phyloP scores from a whole-genome alignment of 352 stramenopile genomes.

The Globisporangium uncinulatum region DNA sequence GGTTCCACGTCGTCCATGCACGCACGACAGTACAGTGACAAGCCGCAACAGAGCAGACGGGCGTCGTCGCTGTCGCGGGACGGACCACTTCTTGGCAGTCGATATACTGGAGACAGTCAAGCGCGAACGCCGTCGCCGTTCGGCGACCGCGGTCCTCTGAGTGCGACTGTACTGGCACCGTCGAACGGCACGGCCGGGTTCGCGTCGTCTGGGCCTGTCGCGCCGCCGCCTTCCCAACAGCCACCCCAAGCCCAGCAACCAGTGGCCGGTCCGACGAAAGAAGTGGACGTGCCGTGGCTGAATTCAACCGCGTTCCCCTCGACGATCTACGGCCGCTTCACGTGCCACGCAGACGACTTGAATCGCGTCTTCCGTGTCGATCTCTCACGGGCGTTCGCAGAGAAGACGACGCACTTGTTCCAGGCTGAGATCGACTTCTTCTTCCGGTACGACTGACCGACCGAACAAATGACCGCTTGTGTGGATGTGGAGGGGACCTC shows the following conservation, averaged over 20 bases:
- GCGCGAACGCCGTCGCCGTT: not conserved
- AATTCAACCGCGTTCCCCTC: conserved; percentile 42
- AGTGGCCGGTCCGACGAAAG: not conserved
- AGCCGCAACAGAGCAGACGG: not conserved
- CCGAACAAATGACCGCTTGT: not conserved
- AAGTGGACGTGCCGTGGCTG: conserved; percentile 46
- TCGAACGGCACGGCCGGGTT: conserved; percentile 3
- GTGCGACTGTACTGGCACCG: not conserved
- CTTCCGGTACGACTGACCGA: conserved; percentile 21
- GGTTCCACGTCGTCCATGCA: not conserved
- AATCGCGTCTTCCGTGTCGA: conserved; percentile 67
- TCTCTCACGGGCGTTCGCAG: conserved; percentile 44
- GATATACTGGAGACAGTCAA: not conserved
- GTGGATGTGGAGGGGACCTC: not conserved
- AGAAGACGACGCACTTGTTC: conserved; percentile 41
- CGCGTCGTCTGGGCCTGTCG: not conserved
- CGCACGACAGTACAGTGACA: not conserved
- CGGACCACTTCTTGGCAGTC: not conserved
- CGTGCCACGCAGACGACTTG: conserved; percentile 42
- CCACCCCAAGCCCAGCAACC: not conserved
- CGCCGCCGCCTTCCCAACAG: not conserved
- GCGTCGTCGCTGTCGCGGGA: too few species aligned
- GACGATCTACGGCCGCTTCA: conserved; percentile 49
- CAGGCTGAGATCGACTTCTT: conserved; percentile 67
- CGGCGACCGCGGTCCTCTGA: not conserved